phyloP scores from a whole-genome alignment of 1,284 basidiomycete species.

The Ceratobasidium papillatum region DNA sequence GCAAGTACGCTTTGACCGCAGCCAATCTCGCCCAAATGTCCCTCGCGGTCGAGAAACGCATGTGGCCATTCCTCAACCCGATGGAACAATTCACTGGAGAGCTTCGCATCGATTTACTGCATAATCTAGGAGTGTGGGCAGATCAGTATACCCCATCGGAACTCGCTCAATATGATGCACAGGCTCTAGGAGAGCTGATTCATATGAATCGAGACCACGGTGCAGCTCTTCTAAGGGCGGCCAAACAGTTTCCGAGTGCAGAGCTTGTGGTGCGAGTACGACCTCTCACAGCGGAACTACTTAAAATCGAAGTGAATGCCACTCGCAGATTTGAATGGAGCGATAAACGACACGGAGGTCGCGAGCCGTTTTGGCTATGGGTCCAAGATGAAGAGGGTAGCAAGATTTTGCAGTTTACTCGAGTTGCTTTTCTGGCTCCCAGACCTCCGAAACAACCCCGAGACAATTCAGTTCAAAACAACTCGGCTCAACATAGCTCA shows the following conservation, averaged over 20 bases:
- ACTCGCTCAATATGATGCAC: conserved; percentile 76
- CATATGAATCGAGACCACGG: conserved; percentile 91
- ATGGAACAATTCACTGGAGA: conserved; percentile 74
- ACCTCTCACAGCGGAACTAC: conserved; percentile 84
- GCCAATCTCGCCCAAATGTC: conserved; percentile 88
- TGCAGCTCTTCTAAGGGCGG: conserved; percentile 77
- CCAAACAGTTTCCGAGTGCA: conserved; percentile 85
- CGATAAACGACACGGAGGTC: conserved; percentile 73
- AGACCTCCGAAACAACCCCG: too few relatives aligned
- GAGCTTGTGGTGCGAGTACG: conserved; percentile 74
- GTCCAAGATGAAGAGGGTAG: conserved; percentile 85
- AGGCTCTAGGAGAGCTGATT: conserved; percentile 82
- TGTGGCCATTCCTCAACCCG: conserved; percentile 98
- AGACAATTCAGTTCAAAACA: background rate
- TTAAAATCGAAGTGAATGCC: conserved; percentile 78
- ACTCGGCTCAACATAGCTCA: background rate
- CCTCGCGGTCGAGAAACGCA: conserved; percentile 90
- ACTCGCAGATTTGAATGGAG: conserved; percentile 87
- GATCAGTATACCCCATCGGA: conserved; percentile 85
- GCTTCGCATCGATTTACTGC: conserved; percentile 81
- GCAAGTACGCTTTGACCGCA: conserved; percentile 88
- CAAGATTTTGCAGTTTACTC: conserved; percentile 84
- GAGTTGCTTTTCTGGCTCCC: conserved; percentile 69
- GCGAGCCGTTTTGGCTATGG: conserved; percentile 97
- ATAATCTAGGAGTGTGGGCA: conserved; percentile 82